Percentiles rank a stretch among this genome's conserved stretches.
phyloP scores from a whole-genome alignment of 352 stramenopile genomes.

The Phytophthora citrophthora region DNA sequence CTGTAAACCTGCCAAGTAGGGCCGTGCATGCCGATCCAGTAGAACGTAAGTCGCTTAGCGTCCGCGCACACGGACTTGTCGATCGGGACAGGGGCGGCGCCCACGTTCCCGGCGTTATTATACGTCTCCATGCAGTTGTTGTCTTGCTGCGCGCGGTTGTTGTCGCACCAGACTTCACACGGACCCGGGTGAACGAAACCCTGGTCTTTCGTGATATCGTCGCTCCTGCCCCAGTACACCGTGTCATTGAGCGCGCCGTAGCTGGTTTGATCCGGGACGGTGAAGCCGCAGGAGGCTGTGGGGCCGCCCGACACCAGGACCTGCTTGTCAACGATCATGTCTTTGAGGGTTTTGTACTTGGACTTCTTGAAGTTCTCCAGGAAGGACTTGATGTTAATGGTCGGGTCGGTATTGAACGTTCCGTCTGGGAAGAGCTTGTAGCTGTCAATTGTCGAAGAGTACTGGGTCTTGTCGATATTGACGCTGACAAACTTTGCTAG shows the following conservation, averaged over 20 bases:
- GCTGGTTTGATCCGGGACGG: slow-evolving; percentile 40
- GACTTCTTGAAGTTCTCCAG: slow-evolving; percentile 49
- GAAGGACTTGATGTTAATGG: slow-evolving; percentile 44
- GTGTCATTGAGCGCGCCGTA: slow-evolving; percentile 41
- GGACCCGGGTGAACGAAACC: slow-evolving; percentile 52
- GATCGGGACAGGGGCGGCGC: slow-evolving; percentile 41
- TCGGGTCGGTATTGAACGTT: slow-evolving; percentile 40
- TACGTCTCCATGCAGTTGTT: slow-evolving; percentile 48
- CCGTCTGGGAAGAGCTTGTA: slow-evolving; percentile 39
- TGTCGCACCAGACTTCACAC: slow-evolving; percentile 56
- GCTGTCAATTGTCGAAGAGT: slow-evolving; percentile 47
- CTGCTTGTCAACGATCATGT: slow-evolving; percentile 47
- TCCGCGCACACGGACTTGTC: slow-evolving; percentile 42
- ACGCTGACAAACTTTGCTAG: slow-evolving; percentile 42
- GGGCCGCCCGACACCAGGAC: slow-evolving; percentile 29
- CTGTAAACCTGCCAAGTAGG: slow-evolving; percentile 64
- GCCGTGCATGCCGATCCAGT: slow-evolving; percentile 63
- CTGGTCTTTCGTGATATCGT: slow-evolving; percentile 34
- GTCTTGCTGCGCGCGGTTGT: slow-evolving; percentile 40
- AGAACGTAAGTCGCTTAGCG: slow-evolving; percentile 52
- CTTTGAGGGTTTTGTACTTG: slow-evolving; percentile 44
- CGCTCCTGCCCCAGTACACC: slow-evolving; percentile 47
- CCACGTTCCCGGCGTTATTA: slow-evolving; percentile 25
- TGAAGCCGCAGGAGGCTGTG: slow-evolving; percentile 49
- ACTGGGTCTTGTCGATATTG: slow-evolving; percentile 50